Evolutionary conservation across 2,329 filamentous ascomycete species (phyloP), one percentile per base, ranked within the genome.

Genomic region (Zasmidium angulare): DNA sequence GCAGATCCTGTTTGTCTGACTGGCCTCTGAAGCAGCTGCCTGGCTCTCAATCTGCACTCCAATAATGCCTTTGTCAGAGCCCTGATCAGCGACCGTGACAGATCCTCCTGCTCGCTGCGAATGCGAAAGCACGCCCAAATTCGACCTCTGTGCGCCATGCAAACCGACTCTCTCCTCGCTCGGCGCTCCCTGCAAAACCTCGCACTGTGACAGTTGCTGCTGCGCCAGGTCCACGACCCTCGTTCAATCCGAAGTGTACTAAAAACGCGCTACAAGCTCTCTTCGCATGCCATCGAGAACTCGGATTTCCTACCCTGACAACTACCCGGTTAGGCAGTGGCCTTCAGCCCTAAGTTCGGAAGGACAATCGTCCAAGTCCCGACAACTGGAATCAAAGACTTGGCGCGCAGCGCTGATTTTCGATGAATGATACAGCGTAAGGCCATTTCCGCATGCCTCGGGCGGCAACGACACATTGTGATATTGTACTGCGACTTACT

Each of bases 1-100:
- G 57, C 53, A 55, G 56, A 55, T 59, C 51, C 50, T 59, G 53
- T 17, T 48, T 14, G 36, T 17, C 36, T 43, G 36, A 43, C 36
- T 43, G 36, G 36, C 46, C 29, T 51, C 22, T 29, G 11, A 11
- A 29, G 11, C 26, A 29, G 26, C 26, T 29, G 26, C 26, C 26
- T 29, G 26, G 26, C 26, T 29, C 26, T 29, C 26, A 4, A 11
- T 29, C 26, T 29, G 26, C 26, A 29, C 6, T 29, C 26, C 46
- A 21, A 29, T 51, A 29, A 29, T 23, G 51, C 51, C 43, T 24
- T 23, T 43, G 29, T 43, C 36, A 43, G 3, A 3, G 12, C 36
- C 7, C 36, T 19, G n/a, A 10, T 19, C 36, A 43, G 36, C 36
- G n/a, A 4, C 26, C 4, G 26, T 29, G 26, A 29, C 26, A 29